Percentiles rank a stretch among this genome's conserved stretches.
Conservation (phyloP, 2,329 filamentous ascomycete species). For the Gremmenia infestans region DNA sequence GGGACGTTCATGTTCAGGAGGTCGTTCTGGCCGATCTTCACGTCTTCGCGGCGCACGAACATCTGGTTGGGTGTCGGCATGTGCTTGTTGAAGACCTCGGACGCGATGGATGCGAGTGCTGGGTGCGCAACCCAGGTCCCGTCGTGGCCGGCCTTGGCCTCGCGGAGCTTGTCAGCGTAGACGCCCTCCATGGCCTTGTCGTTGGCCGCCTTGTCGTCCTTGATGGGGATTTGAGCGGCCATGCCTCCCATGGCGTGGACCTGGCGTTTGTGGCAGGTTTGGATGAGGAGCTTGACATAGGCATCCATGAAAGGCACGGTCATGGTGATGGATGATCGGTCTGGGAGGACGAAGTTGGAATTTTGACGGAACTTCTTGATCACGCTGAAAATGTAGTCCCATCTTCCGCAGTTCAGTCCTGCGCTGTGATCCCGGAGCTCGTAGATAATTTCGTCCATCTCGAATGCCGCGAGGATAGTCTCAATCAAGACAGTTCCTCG, state of each 20-base stretch:
- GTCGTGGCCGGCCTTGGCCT: slow-evolving; percentile 92
- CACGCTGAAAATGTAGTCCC: slow-evolving; percentile 99
- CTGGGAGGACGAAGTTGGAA: slow-evolving; percentile 85
- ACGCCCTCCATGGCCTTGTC: slow-evolving; percentile 92
- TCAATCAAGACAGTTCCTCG: slow-evolving; percentile 94
- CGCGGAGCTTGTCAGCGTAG: slow-evolving; percentile 90
- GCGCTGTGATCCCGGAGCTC: slow-evolving; percentile 95
- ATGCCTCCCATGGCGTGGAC: slow-evolving; percentile 99
- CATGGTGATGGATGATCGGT: slow-evolving; percentile 91
- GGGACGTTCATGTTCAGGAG: slow-evolving; percentile 98
- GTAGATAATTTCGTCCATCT: slow-evolving; percentile 99
- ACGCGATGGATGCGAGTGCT: slow-evolving; percentile 80
- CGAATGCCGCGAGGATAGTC: slow-evolving; percentile 94
- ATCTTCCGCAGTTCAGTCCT: slow-evolving; percentile 95
- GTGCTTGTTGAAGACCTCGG: slow-evolving; percentile 93
- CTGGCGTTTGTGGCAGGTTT: slow-evolving; percentile 93
- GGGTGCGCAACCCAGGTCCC: slow-evolving; percentile 97
- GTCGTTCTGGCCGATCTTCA: slow-evolving; percentile 79
- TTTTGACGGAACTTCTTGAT: slow-evolving; percentile 99
- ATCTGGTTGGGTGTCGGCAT: slow-evolving; percentile 99
- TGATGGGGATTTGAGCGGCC: slow-evolving; percentile 98
- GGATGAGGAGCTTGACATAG: slow-evolving; percentile 94
- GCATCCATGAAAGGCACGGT: slow-evolving; percentile 97
- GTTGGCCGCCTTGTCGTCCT: slow-evolving; percentile 86
- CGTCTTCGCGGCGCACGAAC: slow-evolving; percentile 84